Percentiles rank a stretch among this genome's conserved stretches.
phyloP scores from a whole-genome alignment of 805 yeast species.

The Cyberlindnera maclurae region DNA sequence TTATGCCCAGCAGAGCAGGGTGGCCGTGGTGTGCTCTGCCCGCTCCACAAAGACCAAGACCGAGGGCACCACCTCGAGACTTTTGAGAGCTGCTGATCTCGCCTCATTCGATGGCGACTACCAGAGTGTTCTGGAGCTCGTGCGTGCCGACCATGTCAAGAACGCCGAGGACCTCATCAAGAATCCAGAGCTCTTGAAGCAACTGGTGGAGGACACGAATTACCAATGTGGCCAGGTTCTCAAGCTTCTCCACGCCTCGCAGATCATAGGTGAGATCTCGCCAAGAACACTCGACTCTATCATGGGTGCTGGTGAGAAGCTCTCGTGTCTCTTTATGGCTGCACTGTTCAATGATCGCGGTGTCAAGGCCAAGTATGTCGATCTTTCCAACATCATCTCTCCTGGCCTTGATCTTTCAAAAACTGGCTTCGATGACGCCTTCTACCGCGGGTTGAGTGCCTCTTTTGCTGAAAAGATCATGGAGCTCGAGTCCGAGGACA shows the following conservation, averaged over 20 bases:
- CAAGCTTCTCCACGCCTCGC: slow-evolving; percentile 76
- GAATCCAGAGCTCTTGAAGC: slow-evolving; percentile 36
- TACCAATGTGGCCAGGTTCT: slow-evolving; percentile 61
- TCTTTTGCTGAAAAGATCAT: slow-evolving; percentile 44
- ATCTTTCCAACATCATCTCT: slow-evolving; percentile 68
- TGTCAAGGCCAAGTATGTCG: slow-evolving; percentile 70
- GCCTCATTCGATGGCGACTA: slow-evolving; percentile 60
- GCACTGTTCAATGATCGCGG: slow-evolving; percentile 79
- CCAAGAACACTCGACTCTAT: slow-evolving; percentile 83
- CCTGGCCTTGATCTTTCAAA: slow-evolving; percentile 44
- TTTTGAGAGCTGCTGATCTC: slow-evolving; percentile 75
- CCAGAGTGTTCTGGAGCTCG: slow-evolving; percentile 49
- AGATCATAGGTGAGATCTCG: slow-evolving; percentile 85
- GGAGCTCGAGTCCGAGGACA: slow-evolving; percentile 31
- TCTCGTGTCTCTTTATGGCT: slow-evolving; percentile 85
- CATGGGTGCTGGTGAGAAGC: slow-evolving; percentile 90
- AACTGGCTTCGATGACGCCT: slow-evolving; percentile 57
- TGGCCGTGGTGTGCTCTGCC: slow-evolving; percentile 95
- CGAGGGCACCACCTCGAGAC: slow-evolving; percentile 91
- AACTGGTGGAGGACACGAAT: slow-evolving; percentile 52
- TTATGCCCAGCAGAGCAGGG: slow-evolving; percentile 52
- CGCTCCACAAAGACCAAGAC: slow-evolving; percentile 85
- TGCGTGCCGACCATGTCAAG: slow-evolving; percentile 68
- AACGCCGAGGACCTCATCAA: slow-evolving; percentile 58
- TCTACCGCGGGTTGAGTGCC: slow-evolving; percentile 50